Percentiles rank a stretch among this genome's conserved stretches.
These are phyloP conservation scores for Clitocybe nebularis DNA, from an alignment of 1,284 basidiomycete species.

Conservation along the genomic window DNA sequence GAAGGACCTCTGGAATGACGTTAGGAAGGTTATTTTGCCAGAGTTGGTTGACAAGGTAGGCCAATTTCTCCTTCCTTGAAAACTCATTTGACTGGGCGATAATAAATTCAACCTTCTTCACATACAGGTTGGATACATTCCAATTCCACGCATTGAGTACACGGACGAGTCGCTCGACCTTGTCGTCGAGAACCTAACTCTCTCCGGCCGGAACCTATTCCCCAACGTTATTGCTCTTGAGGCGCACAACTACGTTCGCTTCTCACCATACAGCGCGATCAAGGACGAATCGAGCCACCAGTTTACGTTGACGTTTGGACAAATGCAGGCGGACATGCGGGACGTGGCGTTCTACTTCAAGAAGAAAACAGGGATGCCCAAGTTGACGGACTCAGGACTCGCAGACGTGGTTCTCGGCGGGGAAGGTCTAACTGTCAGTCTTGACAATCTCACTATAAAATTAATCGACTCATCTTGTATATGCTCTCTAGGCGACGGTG, in stretches of 20 bases:
- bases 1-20: slow-evolving; percentile 82
- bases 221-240: slow-evolving; percentile 81
- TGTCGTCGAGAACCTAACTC: slow-evolving; percentile 90
- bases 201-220: slow-evolving; percentile 82
- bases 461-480: slow-evolving; percentile 9
- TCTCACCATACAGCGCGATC: slow-evolving; percentile 69
- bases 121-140: slow-evolving; percentile 80
- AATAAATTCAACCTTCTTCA: background rate
- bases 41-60: slow-evolving; percentile 66
- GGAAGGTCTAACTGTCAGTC: slow-evolving; percentile 57
- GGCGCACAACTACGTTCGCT: slow-evolving; percentile 80
- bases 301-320: slow-evolving; percentile 68
- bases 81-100: too few relatives aligned
- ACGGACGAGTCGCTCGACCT: slow-evolving; percentile 84
- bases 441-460: slow-evolving; percentile 1
- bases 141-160: slow-evolving; percentile 90
- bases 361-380: slow-evolving; percentile 76
- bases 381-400: slow-evolving; percentile 84
- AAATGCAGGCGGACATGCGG: slow-evolving; percentile 93
- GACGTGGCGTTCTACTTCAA: slow-evolving; percentile 88
- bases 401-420: slow-evolving; percentile 91
- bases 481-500: slow-evolving; percentile 41
- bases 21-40: slow-evolving; percentile 81
- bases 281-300: slow-evolving; percentile 63
- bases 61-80: background rate